Percentiles rank a stretch among this genome's conserved stretches.
phyloP scores from a whole-genome alignment of 306 rosid genomes.

The Acacia acuminata region DNA sequence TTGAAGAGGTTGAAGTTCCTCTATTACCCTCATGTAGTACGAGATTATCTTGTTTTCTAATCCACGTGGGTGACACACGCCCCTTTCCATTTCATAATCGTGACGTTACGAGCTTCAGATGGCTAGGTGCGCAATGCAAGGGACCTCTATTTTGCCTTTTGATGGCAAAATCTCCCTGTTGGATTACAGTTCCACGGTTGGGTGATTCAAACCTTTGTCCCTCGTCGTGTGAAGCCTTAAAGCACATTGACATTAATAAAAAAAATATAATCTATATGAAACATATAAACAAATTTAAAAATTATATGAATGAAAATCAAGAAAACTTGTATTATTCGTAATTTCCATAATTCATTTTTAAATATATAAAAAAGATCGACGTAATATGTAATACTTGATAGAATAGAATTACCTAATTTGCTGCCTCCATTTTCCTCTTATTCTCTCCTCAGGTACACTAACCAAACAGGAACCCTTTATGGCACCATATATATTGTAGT shows the following conservation, averaged over 20 bases:
- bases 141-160: background rate
- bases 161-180: background rate
- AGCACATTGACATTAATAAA: too few species aligned
- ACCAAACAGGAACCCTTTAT: background rate
- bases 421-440: background rate
- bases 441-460: background rate
- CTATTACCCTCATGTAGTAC: background rate
- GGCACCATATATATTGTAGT: background rate
- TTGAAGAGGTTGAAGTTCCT: background rate
- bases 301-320: too few species aligned
- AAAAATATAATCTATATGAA: too few species aligned
- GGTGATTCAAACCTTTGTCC: background rate
- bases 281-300: too few species aligned
- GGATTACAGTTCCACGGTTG: background rate
- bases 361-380: background rate
- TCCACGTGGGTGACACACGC: conserved; percentile 34
- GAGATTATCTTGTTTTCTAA: background rate
- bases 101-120: background rate
- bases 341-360: background rate
- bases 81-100: background rate
- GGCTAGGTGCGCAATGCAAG: background rate
- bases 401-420: background rate
- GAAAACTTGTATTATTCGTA: too few species aligned
- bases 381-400: too few species aligned
- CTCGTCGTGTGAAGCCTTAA: too few species aligned